phyloP scores from a whole-genome alignment of 805 yeast genomes.

The Nakazawaea wickerhamii region DNA sequence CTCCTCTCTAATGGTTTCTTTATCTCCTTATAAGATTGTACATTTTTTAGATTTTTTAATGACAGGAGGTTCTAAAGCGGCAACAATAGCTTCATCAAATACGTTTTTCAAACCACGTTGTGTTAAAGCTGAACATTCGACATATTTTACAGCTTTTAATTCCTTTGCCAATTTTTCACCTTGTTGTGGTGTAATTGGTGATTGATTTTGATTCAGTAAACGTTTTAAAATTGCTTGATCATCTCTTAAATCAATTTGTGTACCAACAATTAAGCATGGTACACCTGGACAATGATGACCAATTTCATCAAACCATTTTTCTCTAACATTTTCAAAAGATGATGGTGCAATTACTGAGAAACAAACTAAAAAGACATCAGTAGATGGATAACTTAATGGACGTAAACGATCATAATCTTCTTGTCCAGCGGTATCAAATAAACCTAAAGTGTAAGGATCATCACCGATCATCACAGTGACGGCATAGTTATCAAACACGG shows the following conservation, averaged over 20 bases:
- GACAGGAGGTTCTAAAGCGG: conserved; percentile 96
- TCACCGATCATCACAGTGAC: conserved; percentile 96
- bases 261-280: conserved; percentile 94
- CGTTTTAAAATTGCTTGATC: conserved; percentile 89
- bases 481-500: conserved; percentile 95
- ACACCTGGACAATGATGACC: conserved; percentile 95
- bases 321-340: conserved; percentile 93
- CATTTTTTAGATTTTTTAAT: conserved; percentile 79
- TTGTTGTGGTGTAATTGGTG: conserved; percentile 78
- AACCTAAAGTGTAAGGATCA: conserved; percentile 95
- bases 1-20: no score
- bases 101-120: conserved; percentile 96
- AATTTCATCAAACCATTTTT: conserved; percentile 98
- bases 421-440: conserved; percentile 98
- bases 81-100: conserved; percentile 98
- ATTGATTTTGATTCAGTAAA: conserved; percentile 82
- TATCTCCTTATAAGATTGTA: conserved; percentile 55
- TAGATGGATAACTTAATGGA: conserved; percentile 94
- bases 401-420: conserved; percentile 98
- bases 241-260: conserved; percentile 91
- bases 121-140: conserved; percentile 96
- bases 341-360: conserved; percentile 97
- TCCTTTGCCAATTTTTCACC: conserved; percentile 94
- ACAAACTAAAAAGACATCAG: conserved; percentile 94
- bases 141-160: conserved; percentile 91